Percentiles rank a stretch among this genome's conserved stretches.
These are phyloP conservation scores for Mrakia hoshinonis DNA, from an alignment of 768 basidiomycete genomes.

Conservation along the genomic window DNA sequence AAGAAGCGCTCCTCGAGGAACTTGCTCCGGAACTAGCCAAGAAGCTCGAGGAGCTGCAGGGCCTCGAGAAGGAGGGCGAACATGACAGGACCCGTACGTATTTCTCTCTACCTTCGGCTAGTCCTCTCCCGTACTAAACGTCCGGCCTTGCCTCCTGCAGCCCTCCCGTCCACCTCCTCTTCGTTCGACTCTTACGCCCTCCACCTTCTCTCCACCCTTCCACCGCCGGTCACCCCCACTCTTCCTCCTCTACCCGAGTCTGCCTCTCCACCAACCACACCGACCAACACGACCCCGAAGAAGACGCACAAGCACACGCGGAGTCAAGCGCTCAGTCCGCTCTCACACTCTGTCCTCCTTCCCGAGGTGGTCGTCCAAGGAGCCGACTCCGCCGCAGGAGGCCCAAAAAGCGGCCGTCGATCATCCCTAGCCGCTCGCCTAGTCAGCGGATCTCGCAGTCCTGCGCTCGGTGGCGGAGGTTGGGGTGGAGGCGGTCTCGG, in stretches of 20 bases:
- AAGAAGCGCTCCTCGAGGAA: slow-evolving; percentile 39
- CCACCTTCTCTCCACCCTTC: slow-evolving; percentile 37
- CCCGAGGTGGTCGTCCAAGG: slow-evolving; percentile 14
- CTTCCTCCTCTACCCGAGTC: slow-evolving; percentile 12
- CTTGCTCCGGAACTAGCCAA: slow-evolving; percentile 21
- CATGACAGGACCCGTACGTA: slow-evolving; percentile 9
- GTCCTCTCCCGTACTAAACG: not conserved
- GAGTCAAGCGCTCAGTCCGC: slow-evolving; percentile 27
- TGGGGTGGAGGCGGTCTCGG: slow-evolving; percentile 32
- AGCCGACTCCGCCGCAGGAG: slow-evolving; percentile 7
- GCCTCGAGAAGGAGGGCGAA: slow-evolving; percentile 2
- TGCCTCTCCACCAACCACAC: not conserved
- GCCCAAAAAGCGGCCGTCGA: not conserved
- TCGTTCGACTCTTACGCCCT: slow-evolving; percentile 38
- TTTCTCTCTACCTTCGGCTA: not conserved
- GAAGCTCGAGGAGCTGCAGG: not conserved
- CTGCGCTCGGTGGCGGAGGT: not conserved
- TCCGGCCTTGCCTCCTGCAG: not conserved
- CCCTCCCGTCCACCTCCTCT: slow-evolving; percentile 16
- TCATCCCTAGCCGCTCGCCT: not conserved
- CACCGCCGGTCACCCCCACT: slow-evolving; percentile 26
- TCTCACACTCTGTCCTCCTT: slow-evolving; percentile 3
- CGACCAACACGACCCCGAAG: not conserved
- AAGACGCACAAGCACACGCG: slow-evolving; percentile 24
- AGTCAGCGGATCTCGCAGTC: slow-evolving; percentile 9